A percentile compares a stretch with the other conserved stretches of the same genome.
phyloP scores from a whole-genome alignment of 108 stramenopile genomes.

The Seminavis robusta region DNA sequence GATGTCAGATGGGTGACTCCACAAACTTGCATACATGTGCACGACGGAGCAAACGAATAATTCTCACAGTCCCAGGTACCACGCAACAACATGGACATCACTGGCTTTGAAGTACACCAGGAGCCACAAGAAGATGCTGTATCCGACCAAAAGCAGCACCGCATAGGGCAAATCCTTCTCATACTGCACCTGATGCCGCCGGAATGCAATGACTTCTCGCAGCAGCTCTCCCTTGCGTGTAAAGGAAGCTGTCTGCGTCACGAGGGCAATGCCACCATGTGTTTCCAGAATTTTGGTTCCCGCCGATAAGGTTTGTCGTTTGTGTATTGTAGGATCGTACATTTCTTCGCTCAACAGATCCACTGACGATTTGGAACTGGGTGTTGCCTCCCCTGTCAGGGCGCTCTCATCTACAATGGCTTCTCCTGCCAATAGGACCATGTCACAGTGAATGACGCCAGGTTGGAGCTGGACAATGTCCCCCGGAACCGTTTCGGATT shows the following conservation, averaged over 20 bases:
- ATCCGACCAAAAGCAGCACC: slow-evolving; percentile 25
- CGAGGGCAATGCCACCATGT: slow-evolving; percentile 35
- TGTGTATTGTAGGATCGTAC: slow-evolving; percentile 34
- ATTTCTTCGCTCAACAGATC: slow-evolving; percentile 19
- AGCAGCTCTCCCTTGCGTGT: slow-evolving; percentile 59
- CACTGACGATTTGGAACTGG: slow-evolving; percentile 41
- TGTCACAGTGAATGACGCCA: slow-evolving; percentile 51
- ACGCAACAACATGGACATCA: too few relatives aligned
- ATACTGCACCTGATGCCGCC: slow-evolving; percentile 66
- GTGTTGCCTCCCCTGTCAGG: slow-evolving; percentile 59
- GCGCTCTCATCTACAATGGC: slow-evolving; percentile 61
- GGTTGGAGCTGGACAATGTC: slow-evolving; percentile 40
- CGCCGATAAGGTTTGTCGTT: slow-evolving; percentile 51
- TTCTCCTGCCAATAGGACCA: slow-evolving; percentile 38
- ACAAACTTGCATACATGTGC: too few relatives aligned
- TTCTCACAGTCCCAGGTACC: too few relatives aligned
- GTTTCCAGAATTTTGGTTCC: slow-evolving; percentile 48
- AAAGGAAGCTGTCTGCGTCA: slow-evolving; percentile 51
- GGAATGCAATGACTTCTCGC: slow-evolving; percentile 51
- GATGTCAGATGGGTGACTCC: too few relatives aligned
- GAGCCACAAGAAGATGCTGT: too few relatives aligned
- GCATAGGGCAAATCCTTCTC: slow-evolving; percentile 47
- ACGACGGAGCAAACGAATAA: too few relatives aligned
- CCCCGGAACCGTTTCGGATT: slow-evolving; percentile 56
- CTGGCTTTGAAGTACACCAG: slow-evolving; percentile 22